Conservation (phyloP, 768 basidiomycete genomes). For the Leccinum rimulosum region DNA sequence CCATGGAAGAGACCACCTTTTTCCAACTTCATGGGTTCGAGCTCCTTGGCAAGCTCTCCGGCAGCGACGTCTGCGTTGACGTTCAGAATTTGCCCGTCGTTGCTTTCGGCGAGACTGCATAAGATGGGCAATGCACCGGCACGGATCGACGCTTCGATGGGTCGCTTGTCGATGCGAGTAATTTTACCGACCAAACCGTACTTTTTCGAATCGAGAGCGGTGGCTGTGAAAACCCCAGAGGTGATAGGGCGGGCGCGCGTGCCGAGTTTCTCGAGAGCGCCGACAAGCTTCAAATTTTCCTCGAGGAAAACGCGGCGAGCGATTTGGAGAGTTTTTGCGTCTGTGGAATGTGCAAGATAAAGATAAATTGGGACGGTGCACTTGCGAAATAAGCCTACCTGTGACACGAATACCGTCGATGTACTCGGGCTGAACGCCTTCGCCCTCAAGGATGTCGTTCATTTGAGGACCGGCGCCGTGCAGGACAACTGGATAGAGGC, state of each 20-base stretch:
- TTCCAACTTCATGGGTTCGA: conserved; percentile 98
- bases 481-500: conserved; percentile 95
- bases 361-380: background rate
- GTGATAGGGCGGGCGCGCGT: conserved; percentile 98
- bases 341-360: conserved; percentile 36
- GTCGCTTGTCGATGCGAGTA: conserved; percentile 91
- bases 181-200: conserved; percentile 97
- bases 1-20: conserved; percentile 99
- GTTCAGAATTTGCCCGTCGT: conserved; percentile 97
- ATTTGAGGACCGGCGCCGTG: conserved; percentile 96
- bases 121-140: conserved; percentile 96
- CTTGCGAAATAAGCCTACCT: conserved; percentile 44
- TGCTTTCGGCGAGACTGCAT: conserved; percentile 90
- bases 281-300: conserved; percentile 94
- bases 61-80: conserved; percentile 99
- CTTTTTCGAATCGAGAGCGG: conserved; percentile 92
- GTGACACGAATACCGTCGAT: conserved; percentile 98
- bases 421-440: conserved; percentile 94
- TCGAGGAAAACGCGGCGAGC: conserved; percentile 97
- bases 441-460: conserved; percentile 89
- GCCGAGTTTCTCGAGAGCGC: conserved; percentile 89
- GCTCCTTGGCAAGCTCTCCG: conserved; percentile 94
- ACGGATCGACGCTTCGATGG: conserved; percentile 93
- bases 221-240: conserved; percentile 95
- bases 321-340: conserved; percentile 90